Base-by-base conservation (phyloP, 2,329 filamentous ascomycete genomes). In the Dactylellina leptospora region DNA sequence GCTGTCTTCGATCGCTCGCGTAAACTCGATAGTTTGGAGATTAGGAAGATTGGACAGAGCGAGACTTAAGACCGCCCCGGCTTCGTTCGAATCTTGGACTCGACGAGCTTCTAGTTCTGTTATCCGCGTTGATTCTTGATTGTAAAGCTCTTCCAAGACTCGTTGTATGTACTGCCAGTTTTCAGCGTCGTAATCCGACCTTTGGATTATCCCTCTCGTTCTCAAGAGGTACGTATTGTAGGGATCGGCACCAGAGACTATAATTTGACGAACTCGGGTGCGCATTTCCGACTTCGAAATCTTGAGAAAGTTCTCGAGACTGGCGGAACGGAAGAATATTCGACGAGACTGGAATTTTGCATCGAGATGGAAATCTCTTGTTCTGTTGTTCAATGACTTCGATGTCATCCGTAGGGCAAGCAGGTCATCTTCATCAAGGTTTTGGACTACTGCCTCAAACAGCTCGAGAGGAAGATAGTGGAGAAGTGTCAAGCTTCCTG, bases 321-420 rank as follows among this genome's bases (percentile, higher is more conserved):
- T 48, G 2, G 3, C 10, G 2, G 38, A 28, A 10, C 13, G 9
- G 1, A 42, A n/a, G 18, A 54, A 55, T 13, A 69, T 18, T 5
- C 27, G 11, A 16, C 38, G 63, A 8, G 4, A 16, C 5, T 16
- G 4, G 20, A 38, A 69, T 5, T 54, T 54, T 2, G 56, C 27
- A 23, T 61, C 22, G 4, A 55, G 18, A 16, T 62, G 64, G 10
- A n/a, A 44, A 4, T 56, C 55, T 36, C 13, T 6, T n/a, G 25
- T 10, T 23, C n/a, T 33, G 1, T 16, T 20, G 16, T 56, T 42
- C 11, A 61, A n/a, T 6, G 3, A 11, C 4, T 56, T 44, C 10
- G 33, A 70, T 0, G 64, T 62, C 48, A 70, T 48, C 4, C 64
- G 48, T 8, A 70, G 23, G 16, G 48, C 55, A 16, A 62, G 38